Conservation (phyloP, 73 alveolate species). For the Blepharisma japonicum region DNA sequence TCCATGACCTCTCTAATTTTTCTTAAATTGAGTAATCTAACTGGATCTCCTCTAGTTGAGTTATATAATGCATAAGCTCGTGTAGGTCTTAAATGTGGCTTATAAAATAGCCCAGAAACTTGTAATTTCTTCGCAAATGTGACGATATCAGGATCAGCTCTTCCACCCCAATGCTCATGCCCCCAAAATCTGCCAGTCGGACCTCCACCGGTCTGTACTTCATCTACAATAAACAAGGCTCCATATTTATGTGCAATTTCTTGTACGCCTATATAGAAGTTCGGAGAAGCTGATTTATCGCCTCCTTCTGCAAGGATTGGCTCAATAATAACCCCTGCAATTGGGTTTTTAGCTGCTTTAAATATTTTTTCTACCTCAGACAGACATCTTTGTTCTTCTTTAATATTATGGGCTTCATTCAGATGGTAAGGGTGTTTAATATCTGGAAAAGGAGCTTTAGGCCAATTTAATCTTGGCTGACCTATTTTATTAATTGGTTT, state of each 20-base stretch:
- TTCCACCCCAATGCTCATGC: conserved; percentile 42
- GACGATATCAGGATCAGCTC: conserved; percentile 32
- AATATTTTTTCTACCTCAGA: conserved; percentile 28
- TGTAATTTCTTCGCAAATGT: conserved; percentile 29
- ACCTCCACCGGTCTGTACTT: conserved; percentile 42
- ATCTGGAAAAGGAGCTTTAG: conserved; percentile 39
- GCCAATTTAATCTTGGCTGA: conserved; percentile 35
- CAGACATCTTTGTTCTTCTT: conserved; percentile 32
- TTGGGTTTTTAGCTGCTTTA: background rate
- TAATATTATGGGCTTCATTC: conserved; percentile 12
- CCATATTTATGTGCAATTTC: conserved; percentile 29
- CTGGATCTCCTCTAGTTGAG: background rate
- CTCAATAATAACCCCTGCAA: conserved; percentile 45
- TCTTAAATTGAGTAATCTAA: conserved; percentile 20
- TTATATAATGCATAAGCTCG: background rate
- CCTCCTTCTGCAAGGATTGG: conserved; percentile 33
- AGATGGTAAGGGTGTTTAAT: conserved; percentile 19
- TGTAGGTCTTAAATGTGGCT: background rate
- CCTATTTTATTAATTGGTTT: conserved; percentile 31
- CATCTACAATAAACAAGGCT: conserved; percentile 45
- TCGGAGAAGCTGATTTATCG: conserved; percentile 34
- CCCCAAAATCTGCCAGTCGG: conserved; percentile 48
- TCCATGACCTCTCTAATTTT: conserved; percentile 33
- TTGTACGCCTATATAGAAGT: conserved; percentile 30
- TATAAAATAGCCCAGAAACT: conserved; percentile 32